These are phyloP conservation scores for Talaromyces albobiverticillius DNA, from an alignment of 2,329 filamentous ascomycete genomes.

Conservation along the genomic window DNA sequence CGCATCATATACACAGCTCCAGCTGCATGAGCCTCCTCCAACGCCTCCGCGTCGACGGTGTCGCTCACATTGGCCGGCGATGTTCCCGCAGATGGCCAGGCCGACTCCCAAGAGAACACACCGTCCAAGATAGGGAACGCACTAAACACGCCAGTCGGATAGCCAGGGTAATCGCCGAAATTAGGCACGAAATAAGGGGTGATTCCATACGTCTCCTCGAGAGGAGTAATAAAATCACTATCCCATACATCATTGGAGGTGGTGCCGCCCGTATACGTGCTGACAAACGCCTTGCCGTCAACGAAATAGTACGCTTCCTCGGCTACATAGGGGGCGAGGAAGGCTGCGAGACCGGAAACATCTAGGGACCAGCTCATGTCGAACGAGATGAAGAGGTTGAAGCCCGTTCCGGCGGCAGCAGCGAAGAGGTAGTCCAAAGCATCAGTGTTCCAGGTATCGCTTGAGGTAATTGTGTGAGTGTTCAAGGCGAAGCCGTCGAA, in stretches of 20 bases:
- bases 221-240: background rate
- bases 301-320: slow-evolving; percentile 7
- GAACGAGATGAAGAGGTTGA: slow-evolving; percentile 10
- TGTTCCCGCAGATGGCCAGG: slow-evolving; percentile 5
- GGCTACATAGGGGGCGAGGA: slow-evolving; percentile 2
- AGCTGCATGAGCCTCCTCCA: background rate
- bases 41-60: background rate
- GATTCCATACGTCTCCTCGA: slow-evolving; percentile 3
- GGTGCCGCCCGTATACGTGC: slow-evolving; percentile 8
- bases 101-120: slow-evolving; percentile 8
- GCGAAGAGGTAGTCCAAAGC: slow-evolving; percentile 3
- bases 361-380: slow-evolving; percentile 9
- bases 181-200: slow-evolving; percentile 10
- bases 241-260: slow-evolving; percentile 1
- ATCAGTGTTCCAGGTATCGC: slow-evolving; percentile 8
- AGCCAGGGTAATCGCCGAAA: slow-evolving; percentile 4
- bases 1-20: slow-evolving; percentile 11
- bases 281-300: slow-evolving; percentile 4
- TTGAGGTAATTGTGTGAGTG: slow-evolving; percentile 10
- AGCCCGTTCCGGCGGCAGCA: background rate
- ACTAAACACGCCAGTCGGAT: slow-evolving; percentile 4
- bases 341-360: slow-evolving; percentile 3
- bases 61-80: background rate
- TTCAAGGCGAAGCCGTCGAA: slow-evolving; percentile 10
- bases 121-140: slow-evolving; percentile 3